Evolutionary conservation across 169 alveolate species (phyloP), one percentile per base, ranked within the genome.

Genomic region (Plasmodium coatneyi): DNA sequence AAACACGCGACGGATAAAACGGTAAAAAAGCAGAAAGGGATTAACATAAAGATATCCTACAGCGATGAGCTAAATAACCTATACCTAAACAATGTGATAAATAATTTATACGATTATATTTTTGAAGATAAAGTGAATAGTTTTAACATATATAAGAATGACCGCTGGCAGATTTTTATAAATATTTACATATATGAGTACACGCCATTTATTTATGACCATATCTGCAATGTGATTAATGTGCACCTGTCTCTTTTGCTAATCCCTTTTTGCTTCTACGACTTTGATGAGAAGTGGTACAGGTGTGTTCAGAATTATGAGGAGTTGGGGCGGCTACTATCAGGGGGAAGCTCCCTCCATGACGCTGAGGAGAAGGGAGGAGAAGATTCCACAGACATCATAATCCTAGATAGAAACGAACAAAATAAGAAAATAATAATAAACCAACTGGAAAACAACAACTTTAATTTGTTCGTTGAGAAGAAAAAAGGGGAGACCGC

Each of bases 181-280:
- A 91, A 91, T 91, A 91, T 91, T 25, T 91, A 81, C 76, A 71
- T 91, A 43, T 91, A 91, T 81, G 92, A 81, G 60, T 91, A 91
- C 36, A 91, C 95, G 6, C 95, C 95, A 70, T 91, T 80, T 91
- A 91, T 91, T 80, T 91, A 91, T 81, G 95, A 91, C 56, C 95
- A 91, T 46, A 81, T 91, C 12, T 80, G 91, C 54, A 91, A 91
- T 91, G 92, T 91, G 14, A 80, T 91, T 10, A 91, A 91, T 91
- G 95, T 91, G 4, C 95, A 91, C 39, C 41, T 91, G 28, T 91
- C 95, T 46, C 66, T 91, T 54, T 36, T 91, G 78, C 83, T 91
- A 82, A 80, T 91, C 52, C 95, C 95, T 4, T 70, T 91, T 30
- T 91, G 95, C 81, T 91, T 80, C 71, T 91, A 91, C 72, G 95